Evolutionary conservation across 352 stramenopile genomes (phyloP), one percentile per base, ranked within the genome.

Genomic region (Pythium utonaiense): DNA sequence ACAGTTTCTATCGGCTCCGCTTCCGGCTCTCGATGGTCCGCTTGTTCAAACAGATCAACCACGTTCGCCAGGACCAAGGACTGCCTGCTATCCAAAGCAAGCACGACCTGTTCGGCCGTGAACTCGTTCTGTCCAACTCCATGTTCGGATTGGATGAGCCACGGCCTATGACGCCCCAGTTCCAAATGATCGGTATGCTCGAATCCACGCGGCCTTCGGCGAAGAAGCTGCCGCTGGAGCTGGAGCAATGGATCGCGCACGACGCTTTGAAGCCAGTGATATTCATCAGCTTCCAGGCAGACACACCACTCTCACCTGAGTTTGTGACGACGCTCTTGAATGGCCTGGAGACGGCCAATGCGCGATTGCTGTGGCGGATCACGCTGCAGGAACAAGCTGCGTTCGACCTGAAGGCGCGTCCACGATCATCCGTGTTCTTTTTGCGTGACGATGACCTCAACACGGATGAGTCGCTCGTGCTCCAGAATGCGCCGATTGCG

Each of bases 131-230:
- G 30, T 80, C 83, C 47, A 93, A 91, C 57, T 91, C 86, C 21
- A 73, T 88, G 33, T 91, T 96, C 45, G 88, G 88, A 5, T 69
- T 95, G 65, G 88, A 96, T 45, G 72, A 90, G 22, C 64, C 88
- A 12, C 77, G 88, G 6, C 79, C 84, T 6, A 78, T 96, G 27
- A 62, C 78, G 17, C 86, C 86, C 30, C 75, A 95, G 45, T 89
- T 94, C 47, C 78, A 79, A 41, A 77, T 96, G 67, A 72, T 96
- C 38, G 75, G 78, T 3, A 67, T 89, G 40, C 56, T 94, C 27
- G 75, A 75, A 53, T 76, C 70, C 3, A 38, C 67, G 58, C 28
- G 59, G 25, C 24, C 51, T 56, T 52, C 61, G 47, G 36, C 45
- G 25, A 59, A 60, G 49, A 53, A 17, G 3, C 50, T 66, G 6